These are phyloP conservation scores for Conringia planisiliqua DNA, from an alignment of 345 rosid genomes.

Conservation along the genomic window DNA sequence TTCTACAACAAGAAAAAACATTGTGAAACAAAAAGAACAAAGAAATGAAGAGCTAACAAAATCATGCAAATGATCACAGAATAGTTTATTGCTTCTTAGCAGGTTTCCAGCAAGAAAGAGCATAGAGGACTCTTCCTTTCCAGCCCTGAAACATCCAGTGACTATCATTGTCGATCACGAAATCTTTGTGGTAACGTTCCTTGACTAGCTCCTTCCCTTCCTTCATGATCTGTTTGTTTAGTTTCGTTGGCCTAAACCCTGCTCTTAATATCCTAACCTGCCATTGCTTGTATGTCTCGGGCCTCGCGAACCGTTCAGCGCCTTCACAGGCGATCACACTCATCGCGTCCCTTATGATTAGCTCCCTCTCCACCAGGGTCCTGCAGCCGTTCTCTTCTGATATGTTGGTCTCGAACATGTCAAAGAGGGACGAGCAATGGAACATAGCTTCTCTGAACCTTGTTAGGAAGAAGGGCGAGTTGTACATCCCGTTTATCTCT, in stretches of 20 bases:
- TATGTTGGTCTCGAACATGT: slow-evolving; percentile 53
- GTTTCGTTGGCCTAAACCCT: slow-evolving; percentile 57
- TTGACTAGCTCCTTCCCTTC: slow-evolving; percentile 41
- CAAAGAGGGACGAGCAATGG: slow-evolving; percentile 63
- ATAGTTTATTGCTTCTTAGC: slow-evolving; percentile 17
- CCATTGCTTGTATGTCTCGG: slow-evolving; percentile 79
- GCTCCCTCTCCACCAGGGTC: slow-evolving; percentile 55
- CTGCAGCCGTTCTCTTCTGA: slow-evolving; percentile 52
- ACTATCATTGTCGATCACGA: slow-evolving; percentile 56
- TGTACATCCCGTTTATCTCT: slow-evolving; percentile 53
- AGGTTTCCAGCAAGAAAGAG: slow-evolving; percentile 74
- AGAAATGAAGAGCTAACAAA: not conserved
- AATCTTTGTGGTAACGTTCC: slow-evolving; percentile 55
- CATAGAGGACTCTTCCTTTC: slow-evolving; percentile 75
- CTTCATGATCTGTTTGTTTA: slow-evolving; percentile 49
- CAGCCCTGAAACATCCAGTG: slow-evolving; percentile 84
- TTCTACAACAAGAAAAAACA: slow-evolving; percentile 7
- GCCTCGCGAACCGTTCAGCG: slow-evolving; percentile 61
- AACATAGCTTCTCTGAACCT: slow-evolving; percentile 69
- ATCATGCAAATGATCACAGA: not conserved
- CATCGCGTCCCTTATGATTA: slow-evolving; percentile 50
- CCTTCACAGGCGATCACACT: slow-evolving; percentile 80
- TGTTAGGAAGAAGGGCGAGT: slow-evolving; percentile 65
- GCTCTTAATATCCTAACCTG: slow-evolving; percentile 48
- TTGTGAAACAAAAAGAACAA: not conserved